Base-by-base conservation (phyloP, 495 filamentous ascomycete genomes). In the Bacidia rubella region DNA sequence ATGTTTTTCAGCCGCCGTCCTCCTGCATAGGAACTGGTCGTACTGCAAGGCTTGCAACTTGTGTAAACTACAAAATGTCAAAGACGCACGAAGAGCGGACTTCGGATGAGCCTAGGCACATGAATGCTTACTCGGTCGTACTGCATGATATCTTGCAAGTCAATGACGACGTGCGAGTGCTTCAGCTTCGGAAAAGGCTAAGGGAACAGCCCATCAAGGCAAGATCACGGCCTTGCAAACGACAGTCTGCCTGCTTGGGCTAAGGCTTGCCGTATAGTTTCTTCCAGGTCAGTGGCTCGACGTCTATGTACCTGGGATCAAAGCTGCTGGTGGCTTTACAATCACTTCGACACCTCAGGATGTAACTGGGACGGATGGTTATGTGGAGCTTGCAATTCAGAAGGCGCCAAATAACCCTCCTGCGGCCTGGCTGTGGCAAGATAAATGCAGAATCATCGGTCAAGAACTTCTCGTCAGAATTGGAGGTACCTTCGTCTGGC, bases 271-370 rank as follows among this genome's bases (percentile, higher is more conserved):
- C 53, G 57, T 59, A 49, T 54, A 80, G 77, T 92, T 90, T 65
- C 69, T 82, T 24, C 83, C 90, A 1, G 90, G 90, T 29, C 90
- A 95, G 74, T 96, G 88, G 88, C 74, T 96, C 49, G 90, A 96
- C 62, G 79, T 90, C 4, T 50, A 52, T 9, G 19, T 60, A 10
- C 58, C 60, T 7, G 38, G 42, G 10, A 4, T 62, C 17, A 23
- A 27, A 23, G 52, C 55, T 51, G 58, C 57, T 2, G 60, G 60
- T 3, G 60, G 60, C 46, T 62, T 62, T 26, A 60, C 60, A 1
- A 54, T 62, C 26, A 62, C 63, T 11, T 58, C 63, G 27, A 60
- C 62, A 11, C 54, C 57, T 7, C 27, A 53, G 20, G 25, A 58
- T 19, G 54, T 56, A 29, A 15, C 40, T 5, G 26, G 50, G 35